Evolutionary conservation across 257 asterid species (phyloP), one percentile per base, ranked within the genome.

Genomic region (Mentha longifolia): DNA sequence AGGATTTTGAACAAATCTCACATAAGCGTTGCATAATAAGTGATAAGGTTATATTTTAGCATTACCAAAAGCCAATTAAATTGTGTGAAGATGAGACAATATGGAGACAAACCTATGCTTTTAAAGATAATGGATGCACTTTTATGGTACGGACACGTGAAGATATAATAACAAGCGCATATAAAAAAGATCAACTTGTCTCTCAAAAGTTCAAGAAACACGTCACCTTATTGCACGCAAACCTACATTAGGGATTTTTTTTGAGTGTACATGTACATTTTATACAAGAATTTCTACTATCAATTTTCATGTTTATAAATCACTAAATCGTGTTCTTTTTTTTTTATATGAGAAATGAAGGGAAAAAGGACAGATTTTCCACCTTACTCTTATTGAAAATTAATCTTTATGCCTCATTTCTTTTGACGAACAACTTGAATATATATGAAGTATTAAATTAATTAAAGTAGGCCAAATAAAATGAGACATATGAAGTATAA

Each of bases 91-190:
- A 33, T 41, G 56, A 56, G 74, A 57, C 75, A 58, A 19, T 10
- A 61, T 16, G 10, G 13, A 19, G 73, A 70, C 22, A 58, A 10
- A 33, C 5, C 13, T 58, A 10, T 59, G 39, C 13, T 61, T 35
- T 47, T 20, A 15, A 15, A 33, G 69, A 70, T 47, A 35, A 47
- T 60, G 75, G 28, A 33, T 39, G 77, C 63, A 72, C 76, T 54
- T 52, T 43, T 33, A 45, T 66, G 52, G 78, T 74, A 65, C 78
- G 78, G 72, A 65, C 66, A 42, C 59, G 50, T 70, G 60, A 69
- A 70, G 22, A 25, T 45, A 25, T 45, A 28, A 35, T 35, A 6
- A 35, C 39, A 4, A 43, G 9, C 45, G 13, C 33, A 46, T 30
- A 45, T 22, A 15, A 45, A 52, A 52, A 22, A 41, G 31, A 69